Conservation (phyloP, 2,329 filamentous ascomycete species). For the Scopulariopsis brevicaulis region DNA sequence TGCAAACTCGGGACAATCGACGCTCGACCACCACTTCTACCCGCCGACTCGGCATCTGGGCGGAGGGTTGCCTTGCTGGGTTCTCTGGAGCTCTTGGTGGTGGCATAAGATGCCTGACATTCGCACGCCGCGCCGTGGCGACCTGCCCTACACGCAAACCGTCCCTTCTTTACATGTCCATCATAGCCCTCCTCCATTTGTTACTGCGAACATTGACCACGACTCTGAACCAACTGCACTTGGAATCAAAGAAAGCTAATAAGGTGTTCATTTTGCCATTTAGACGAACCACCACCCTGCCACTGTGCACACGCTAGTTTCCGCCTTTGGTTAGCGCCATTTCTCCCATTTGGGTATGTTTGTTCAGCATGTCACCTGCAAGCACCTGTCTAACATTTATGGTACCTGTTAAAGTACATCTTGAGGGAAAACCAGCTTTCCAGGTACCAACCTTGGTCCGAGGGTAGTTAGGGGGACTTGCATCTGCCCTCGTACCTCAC, state of each 20-base stretch:
- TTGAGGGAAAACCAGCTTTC: background rate
- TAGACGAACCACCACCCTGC: background rate
- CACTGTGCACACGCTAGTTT: background rate
- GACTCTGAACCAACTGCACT: background rate
- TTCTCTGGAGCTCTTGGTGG: background rate
- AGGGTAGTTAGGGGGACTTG: background rate
- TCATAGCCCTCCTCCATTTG: background rate
- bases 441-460: background rate
- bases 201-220: background rate
- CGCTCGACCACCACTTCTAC: background rate
- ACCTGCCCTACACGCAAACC: background rate
- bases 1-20: background rate
- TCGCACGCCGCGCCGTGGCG: background rate
- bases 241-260: slow-evolving; percentile 1
- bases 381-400: background rate
- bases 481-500: background rate
- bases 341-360: background rate
- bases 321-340: slow-evolving; percentile 1
- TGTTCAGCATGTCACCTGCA: background rate
- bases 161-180: background rate
- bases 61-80: background rate
- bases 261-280: background rate
- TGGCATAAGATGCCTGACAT: background rate
- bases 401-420: background rate
- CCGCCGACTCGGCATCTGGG: background rate